phyloP scores from a whole-genome alignment of 2,329 filamentous ascomycete genomes.

The Colletotrichum endophyticum region DNA sequence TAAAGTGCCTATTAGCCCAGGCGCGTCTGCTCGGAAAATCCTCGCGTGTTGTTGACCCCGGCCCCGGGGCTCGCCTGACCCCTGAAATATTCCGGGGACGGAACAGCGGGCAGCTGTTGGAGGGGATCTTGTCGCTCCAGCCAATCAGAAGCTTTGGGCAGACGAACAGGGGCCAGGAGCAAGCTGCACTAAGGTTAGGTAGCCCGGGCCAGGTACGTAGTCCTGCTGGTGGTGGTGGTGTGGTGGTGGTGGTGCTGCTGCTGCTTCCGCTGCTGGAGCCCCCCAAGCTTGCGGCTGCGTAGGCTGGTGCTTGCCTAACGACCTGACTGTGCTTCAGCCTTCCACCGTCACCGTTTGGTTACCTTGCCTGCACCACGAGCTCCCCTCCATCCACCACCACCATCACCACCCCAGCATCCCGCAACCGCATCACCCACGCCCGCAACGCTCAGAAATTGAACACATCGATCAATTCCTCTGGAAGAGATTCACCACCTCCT shows the following conservation, averaged over 20 bases:
- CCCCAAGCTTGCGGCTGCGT: constrained; percentile 32
- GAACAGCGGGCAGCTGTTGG: background rate
- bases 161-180: background rate
- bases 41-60: constrained; percentile 10
- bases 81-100: constrained; percentile 17
- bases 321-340: constrained; percentile 6
- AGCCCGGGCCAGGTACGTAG: background rate
- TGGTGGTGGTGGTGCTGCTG: background rate
- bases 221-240: background rate
- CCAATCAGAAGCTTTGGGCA: constrained; percentile 7
- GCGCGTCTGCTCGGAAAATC: constrained; percentile 22
- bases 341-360: constrained; percentile 17
- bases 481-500: background rate
- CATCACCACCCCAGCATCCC: background rate
- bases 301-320: constrained; percentile 43
- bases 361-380: constrained; percentile 15
- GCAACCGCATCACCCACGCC: background rate
- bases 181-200: constrained; percentile 1
- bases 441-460: background rate
- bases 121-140: background rate
- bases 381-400: constrained; percentile 12
- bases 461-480: background rate
- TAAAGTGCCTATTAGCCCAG: constrained; percentile 10
- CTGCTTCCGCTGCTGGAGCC: background rate
- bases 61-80: background rate